Base-by-base conservation (phyloP, 306 rosid genomes). In the Acacia melanoxylon region DNA sequence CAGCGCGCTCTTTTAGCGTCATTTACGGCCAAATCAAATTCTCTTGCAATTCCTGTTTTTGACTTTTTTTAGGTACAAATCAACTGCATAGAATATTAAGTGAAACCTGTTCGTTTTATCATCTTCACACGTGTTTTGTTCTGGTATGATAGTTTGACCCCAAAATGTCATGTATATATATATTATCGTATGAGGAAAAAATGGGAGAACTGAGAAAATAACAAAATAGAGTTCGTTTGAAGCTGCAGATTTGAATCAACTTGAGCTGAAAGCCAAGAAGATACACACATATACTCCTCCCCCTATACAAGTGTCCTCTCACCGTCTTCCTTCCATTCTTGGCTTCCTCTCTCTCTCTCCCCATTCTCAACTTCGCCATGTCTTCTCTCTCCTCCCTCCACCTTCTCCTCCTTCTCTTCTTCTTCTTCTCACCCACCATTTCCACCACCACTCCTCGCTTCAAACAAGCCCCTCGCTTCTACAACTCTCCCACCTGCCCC, bases 381-480 rank as follows among this genome's bases (percentile, higher is more conserved):
- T 11, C 42, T 45, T 1, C 16, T 48, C 42, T 19, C 3, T 62
- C 29, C 24, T 22, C 46, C 52, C 33, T n/a, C 45, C 29, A 8
- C 40, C 29, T 7, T 24, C 37, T 10, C 1, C 42, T 54, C 35
- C 37, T 15, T 6, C 6, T 54, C 5, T 17, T 0, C 9, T 3
- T 1, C 41, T 10, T 59, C 71, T 35, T 76, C 69, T 16, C 71
- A 49, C 70, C 85, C 56, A 6, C 59, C 70, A 46, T 24, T 16
- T 31, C 49, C 56, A 31, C 65, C 20, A 9, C 83, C 16, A 1
- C 74, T 22, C 87, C 29, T 16, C 52, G 72, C 62, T 94, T 93
- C 89, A 89, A 85, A 42, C 97, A 94, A 86, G 98, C 98, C 5
- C 98, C 98, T 10, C 83, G 93, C 63, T 94, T 88, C 87, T 94